Conservation (phyloP, 352 stramenopile genomes). For the Achlya hypogyna region DNA sequence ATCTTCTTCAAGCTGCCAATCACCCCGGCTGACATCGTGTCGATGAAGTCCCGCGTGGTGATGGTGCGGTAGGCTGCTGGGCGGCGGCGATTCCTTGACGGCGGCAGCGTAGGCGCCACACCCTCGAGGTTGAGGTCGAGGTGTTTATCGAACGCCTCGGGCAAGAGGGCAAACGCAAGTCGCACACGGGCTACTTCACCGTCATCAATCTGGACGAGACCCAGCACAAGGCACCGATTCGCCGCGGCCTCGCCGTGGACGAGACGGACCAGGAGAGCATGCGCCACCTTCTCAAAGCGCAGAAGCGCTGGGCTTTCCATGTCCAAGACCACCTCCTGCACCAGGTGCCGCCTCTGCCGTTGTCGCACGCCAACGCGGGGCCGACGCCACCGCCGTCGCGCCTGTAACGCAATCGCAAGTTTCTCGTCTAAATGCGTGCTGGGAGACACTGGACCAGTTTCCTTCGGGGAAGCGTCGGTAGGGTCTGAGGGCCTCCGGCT, state of each 20-base stretch:
- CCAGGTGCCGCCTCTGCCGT: slow-evolving; percentile 11
- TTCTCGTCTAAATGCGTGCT: background rate
- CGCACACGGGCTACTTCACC: slow-evolving; percentile 23
- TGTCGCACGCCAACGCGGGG: background rate
- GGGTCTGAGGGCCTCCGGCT: no score
- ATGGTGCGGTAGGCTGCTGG: slow-evolving; percentile 16
- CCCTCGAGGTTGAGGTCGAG: slow-evolving; percentile 21
- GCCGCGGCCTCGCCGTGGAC: slow-evolving; percentile 13
- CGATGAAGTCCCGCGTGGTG: slow-evolving; percentile 52
- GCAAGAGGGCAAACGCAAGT: slow-evolving; percentile 13
- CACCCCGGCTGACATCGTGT: slow-evolving; percentile 58
- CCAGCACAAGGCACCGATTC: background rate
- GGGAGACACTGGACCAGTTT: no score
- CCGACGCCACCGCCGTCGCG: background rate
- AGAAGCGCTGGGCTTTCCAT: slow-evolving; percentile 21
- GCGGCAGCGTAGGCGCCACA: background rate
- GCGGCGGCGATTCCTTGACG: background rate
- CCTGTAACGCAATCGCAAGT: slow-evolving; percentile 7
- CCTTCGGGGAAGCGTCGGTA: no score
- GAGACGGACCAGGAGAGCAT: slow-evolving; percentile 21
- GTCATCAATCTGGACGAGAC: slow-evolving; percentile 19
- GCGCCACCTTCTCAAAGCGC: slow-evolving; percentile 18
- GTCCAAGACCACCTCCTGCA: slow-evolving; percentile 19
- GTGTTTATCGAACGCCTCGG: slow-evolving; percentile 19
- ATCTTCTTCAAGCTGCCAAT: slow-evolving; percentile 58